These are phyloP conservation scores for Emergomyces pasteurianus DNA, from an alignment of 2,329 filamentous ascomycete species.

Conservation along the genomic window DNA sequence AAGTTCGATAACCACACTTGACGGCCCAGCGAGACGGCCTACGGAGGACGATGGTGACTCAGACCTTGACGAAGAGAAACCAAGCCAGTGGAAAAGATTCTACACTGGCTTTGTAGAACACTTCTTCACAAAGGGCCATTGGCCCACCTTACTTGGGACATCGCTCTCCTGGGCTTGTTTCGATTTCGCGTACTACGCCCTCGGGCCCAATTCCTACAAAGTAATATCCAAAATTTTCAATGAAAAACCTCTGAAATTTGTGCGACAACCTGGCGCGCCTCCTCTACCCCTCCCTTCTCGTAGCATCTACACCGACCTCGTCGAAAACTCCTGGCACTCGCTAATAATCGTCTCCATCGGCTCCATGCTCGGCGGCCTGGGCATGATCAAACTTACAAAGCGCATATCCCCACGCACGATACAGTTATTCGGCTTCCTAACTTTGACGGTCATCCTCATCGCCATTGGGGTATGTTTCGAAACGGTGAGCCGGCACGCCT, in stretches of 20 bases:
- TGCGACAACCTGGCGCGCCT: neutral
- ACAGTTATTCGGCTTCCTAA: slow-evolving; percentile 35
- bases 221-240: slow-evolving; percentile 10
- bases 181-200: slow-evolving; percentile 12
- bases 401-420: slow-evolving; percentile 7
- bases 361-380: slow-evolving; percentile 8
- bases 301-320: slow-evolving; percentile 8
- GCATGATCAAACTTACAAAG: slow-evolving; percentile 11
- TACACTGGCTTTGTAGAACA: slow-evolving; percentile 8
- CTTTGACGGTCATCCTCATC: slow-evolving; percentile 51
- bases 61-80: neutral
- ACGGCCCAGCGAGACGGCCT: neutral
- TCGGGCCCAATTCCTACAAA: slow-evolving; percentile 11
- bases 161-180: slow-evolving; percentile 11
- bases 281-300: neutral
- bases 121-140: slow-evolving; percentile 10
- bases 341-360: slow-evolving; percentile 12
- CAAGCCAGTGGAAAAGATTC: slow-evolving; percentile 6
- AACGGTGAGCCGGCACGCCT: slow-evolving; percentile 21
- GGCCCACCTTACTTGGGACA: slow-evolving; percentile 10
- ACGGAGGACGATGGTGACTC: neutral
- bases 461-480: slow-evolving; percentile 43
- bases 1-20: neutral
- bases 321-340: slow-evolving; percentile 10
- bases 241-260: slow-evolving; percentile 3